Conservation (phyloP, 371 early-diverging fungal species). For the Thermomucor indicae-seudaticae region DNA sequence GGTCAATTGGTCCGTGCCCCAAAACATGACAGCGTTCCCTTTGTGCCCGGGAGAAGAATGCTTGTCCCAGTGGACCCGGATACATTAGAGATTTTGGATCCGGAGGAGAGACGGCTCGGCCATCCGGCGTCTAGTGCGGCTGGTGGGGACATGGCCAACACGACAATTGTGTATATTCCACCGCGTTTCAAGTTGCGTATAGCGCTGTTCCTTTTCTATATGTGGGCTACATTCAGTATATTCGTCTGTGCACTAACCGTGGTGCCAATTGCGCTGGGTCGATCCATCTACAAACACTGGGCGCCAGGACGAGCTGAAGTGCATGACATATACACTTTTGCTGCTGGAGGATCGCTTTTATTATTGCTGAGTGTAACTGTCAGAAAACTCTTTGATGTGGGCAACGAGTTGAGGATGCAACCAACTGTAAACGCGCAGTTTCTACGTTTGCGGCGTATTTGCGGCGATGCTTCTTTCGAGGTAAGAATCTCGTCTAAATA, state of each 20-base stretch:
- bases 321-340: constrained; percentile 57
- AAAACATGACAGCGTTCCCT: constrained; percentile 54
- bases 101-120: constrained; percentile 41
- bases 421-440: not conserved
- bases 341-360: constrained; percentile 16
- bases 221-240: constrained; percentile 47
- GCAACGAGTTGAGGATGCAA: not conserved
- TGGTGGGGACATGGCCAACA: constrained; percentile 35
- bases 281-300: constrained; percentile 27
- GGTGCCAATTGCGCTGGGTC: constrained; percentile 43
- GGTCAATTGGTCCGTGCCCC: constrained; percentile 57
- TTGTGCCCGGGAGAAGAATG: constrained; percentile 61
- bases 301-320: constrained; percentile 20
- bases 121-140: constrained; percentile 40
- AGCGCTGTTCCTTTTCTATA: constrained; percentile 41
- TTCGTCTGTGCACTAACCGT: constrained; percentile 33
- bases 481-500: constrained; percentile 5
- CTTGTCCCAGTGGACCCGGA: constrained; percentile 58
- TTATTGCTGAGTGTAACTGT: not conserved
- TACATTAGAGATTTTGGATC: constrained; percentile 44
- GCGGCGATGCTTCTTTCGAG: not conserved
- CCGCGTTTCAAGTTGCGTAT: constrained; percentile 55
- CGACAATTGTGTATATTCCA: constrained; percentile 62
- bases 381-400: not conserved
- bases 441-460: not conserved